phyloP scores from a whole-genome alignment of 257 asterid species.

The Nicotiana otophora region DNA sequence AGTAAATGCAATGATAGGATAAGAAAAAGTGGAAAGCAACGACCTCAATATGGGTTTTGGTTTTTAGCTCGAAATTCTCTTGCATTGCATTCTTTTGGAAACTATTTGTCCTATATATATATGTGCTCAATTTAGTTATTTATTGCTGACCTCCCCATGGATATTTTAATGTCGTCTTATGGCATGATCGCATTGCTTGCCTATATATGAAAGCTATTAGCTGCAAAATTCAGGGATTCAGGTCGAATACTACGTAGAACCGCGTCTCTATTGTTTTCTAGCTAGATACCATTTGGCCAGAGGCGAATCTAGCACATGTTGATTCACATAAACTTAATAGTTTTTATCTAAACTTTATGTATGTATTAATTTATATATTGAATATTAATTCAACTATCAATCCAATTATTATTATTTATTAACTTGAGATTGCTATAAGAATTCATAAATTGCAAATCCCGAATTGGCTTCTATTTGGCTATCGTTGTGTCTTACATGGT shows the following conservation, averaged over 20 bases:
- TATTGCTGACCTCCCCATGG: not conserved
- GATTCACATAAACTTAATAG: too few species aligned
- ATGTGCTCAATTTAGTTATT: not conserved
- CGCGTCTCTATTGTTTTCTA: not conserved
- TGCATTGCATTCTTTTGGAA: slow-evolving; percentile 3
- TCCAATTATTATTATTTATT: too few species aligned
- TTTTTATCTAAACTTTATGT: too few species aligned
- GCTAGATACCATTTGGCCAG: too few species aligned
- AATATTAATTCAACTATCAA: too few species aligned
- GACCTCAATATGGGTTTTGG: not conserved
- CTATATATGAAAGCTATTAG: not conserved
- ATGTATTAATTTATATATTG: too few species aligned
- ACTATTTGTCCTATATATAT: not conserved
- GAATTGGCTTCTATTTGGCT: too few species aligned
- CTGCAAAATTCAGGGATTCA: not conserved
- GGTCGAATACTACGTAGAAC: not conserved
- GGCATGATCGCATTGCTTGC: not conserved
- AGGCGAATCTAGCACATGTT: too few species aligned
- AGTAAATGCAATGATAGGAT: slow-evolving; percentile 8
- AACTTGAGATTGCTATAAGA: too few species aligned
- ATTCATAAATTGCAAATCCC: too few species aligned
- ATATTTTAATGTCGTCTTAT: not conserved
- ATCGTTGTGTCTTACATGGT: too few species aligned
- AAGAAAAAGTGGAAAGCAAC: not conserved
- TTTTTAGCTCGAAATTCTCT: slow-evolving; percentile 1